Conservation (phyloP, 2,329 filamentous ascomycete genomes). For the Neurospora sp. region DNA sequence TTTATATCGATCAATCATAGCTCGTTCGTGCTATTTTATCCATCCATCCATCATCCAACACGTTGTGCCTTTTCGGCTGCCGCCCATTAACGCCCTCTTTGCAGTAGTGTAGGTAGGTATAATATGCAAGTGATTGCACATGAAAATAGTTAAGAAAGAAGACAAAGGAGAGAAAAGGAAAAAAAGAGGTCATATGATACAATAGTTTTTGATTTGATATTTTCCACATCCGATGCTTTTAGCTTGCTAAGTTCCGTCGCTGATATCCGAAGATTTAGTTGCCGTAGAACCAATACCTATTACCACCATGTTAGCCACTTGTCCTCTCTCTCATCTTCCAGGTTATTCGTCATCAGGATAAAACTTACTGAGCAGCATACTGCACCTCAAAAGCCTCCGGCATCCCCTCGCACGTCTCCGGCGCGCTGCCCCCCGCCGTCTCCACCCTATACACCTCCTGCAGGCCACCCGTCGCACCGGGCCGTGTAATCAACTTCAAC, state of each 20-base stretch:
- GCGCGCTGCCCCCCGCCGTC: slow-evolving; percentile 73
- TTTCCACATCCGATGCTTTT: neutral
- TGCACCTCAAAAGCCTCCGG: slow-evolving; percentile 58
- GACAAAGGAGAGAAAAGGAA: neutral
- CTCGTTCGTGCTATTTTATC: neutral
- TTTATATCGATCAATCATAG: neutral
- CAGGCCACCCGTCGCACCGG: slow-evolving; percentile 50
- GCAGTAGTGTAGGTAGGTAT: neutral
- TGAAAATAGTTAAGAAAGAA: neutral
- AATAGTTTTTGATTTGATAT: neutral
- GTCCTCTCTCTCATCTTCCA: no score
- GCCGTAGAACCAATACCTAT: slow-evolving; percentile 16
- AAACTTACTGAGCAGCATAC: slow-evolving; percentile 74
- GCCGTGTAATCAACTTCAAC: slow-evolving; percentile 57
- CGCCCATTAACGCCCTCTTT: neutral
- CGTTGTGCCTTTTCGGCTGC: neutral
- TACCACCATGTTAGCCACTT: slow-evolving; percentile 2
- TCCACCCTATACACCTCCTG: slow-evolving; percentile 74
- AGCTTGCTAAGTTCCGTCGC: neutral
- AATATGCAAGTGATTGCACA: neutral
- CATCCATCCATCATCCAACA: neutral
- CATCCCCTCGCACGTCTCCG: slow-evolving; percentile 61
- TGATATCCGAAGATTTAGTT: neutral
- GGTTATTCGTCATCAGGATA: neutral
- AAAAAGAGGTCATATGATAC: neutral